Evolutionary conservation across 192 early-diverging fungal species (phyloP).

Genomic region (Backusella westeae): DNA sequence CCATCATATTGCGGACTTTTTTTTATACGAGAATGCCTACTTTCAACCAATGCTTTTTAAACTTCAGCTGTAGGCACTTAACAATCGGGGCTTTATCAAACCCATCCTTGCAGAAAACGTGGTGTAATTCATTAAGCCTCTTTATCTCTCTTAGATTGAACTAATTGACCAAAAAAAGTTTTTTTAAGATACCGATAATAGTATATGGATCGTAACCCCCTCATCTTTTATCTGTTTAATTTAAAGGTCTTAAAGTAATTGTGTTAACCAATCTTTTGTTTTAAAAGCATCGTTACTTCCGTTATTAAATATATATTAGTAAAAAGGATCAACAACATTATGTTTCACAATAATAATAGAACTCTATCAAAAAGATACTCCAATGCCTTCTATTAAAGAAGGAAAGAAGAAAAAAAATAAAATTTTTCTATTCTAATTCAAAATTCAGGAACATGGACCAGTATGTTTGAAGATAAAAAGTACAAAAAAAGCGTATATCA

Average conservation of each 20-base stretch:
- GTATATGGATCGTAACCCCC: slow-evolving; percentile 2
- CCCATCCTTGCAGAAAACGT: slow-evolving; percentile 1
- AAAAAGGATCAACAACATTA: background rate
- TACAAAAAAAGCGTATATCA: background rate
- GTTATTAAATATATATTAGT: background rate
- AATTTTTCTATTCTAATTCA: background rate
- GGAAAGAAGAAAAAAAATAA: background rate
- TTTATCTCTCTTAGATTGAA: background rate
- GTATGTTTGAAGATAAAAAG: background rate
- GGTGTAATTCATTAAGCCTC: slow-evolving; percentile 2
- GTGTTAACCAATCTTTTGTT: background rate
- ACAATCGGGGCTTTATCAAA: background rate
- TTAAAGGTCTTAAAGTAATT: background rate
- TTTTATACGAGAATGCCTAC: background rate
- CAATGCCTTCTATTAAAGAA: background rate
- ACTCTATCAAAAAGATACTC: background rate
- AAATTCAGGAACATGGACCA: background rate
- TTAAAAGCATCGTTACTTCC: background rate
- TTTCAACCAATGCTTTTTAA: background rate
- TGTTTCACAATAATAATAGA: background rate
- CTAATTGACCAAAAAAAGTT: background rate
- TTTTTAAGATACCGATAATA: slow-evolving; percentile 4
- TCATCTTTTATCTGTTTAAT: background rate
- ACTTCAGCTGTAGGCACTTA: background rate
- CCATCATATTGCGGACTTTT: slow-evolving; percentile 4